These are phyloP conservation scores for Phytophthora sansomeana DNA, from an alignment of 352 stramenopile genomes.

Conservation along the genomic window DNA sequence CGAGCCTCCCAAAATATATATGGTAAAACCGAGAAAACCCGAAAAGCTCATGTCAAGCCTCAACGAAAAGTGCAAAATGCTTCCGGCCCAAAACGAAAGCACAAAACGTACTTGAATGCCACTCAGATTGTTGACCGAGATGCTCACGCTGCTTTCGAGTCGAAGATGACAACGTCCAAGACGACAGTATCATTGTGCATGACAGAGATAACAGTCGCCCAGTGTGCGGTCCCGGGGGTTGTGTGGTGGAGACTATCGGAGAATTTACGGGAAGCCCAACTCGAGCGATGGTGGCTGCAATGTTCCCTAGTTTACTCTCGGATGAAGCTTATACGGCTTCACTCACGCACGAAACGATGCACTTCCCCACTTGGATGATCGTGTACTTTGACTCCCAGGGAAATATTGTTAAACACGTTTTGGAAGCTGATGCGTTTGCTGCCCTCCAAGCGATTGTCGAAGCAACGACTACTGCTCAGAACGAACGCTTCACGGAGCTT, in stretches of 20 bases:
- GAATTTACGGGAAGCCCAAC: constrained; percentile 25
- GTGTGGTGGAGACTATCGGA: constrained; percentile 19
- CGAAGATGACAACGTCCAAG: constrained; percentile 6
- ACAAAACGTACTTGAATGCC: constrained; percentile 23
- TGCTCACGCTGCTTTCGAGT: constrained; percentile 26
- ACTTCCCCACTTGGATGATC: constrained; percentile 30
- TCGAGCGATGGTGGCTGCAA: constrained; percentile 15
- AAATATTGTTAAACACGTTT: constrained; percentile 34
- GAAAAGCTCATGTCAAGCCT: background rate
- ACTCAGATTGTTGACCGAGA: constrained; percentile 18
- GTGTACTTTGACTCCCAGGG: constrained; percentile 37
- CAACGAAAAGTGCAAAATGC: background rate
- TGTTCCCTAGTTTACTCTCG: constrained; percentile 18
- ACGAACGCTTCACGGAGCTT: constrained; percentile 11
- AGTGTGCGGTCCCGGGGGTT: constrained; percentile 4
- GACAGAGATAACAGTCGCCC: background rate
- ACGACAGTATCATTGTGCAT: background rate
- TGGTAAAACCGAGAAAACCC: constrained; percentile 2
- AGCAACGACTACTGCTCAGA: background rate
- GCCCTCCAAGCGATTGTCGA: constrained; percentile 24
- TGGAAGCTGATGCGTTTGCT: constrained; percentile 36
- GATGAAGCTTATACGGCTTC: constrained; percentile 7
- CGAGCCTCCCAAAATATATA: no score
- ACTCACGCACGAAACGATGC: constrained; percentile 7
- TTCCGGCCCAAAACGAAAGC: constrained; percentile 3